A percentile compares a stretch with the other conserved stretches of the same genome.
Evolutionary conservation across 345 rosid genomes (phyloP).

Genomic region (Crucihimalaya himalaica): DNA sequence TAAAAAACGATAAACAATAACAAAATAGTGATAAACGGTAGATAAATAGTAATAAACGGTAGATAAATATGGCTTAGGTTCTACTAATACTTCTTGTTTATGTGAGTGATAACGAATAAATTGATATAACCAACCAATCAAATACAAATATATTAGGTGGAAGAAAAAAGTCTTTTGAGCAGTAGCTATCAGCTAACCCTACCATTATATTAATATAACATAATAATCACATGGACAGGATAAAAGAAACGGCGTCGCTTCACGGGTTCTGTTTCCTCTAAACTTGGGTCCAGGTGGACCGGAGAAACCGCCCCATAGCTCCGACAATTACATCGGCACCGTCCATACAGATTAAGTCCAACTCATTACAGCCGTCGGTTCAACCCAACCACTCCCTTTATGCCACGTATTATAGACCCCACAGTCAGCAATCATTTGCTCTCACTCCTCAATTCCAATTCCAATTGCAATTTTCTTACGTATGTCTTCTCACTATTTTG

Average conservation of each 20-base stretch:
- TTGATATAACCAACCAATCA: background rate
- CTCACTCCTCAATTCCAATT: slow-evolving; percentile 20
- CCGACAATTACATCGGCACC: slow-evolving; percentile 37
- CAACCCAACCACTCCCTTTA: slow-evolving; percentile 22
- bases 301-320: slow-evolving; percentile 35
- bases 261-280: slow-evolving; percentile 23
- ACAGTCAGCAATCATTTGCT: slow-evolving; percentile 29
- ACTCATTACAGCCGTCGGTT: slow-evolving; percentile 31
- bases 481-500: background rate
- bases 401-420: slow-evolving; percentile 34
- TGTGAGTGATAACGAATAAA: background rate
- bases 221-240: slow-evolving; percentile 21
- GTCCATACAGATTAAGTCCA: slow-evolving; percentile 32
- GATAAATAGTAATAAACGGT: background rate
- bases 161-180: background rate
- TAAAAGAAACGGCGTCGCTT: slow-evolving; percentile 15
- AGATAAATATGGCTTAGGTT: background rate
- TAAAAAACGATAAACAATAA: background rate
- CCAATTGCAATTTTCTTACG: slow-evolving; percentile 27
- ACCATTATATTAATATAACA: slow-evolving; percentile 20
- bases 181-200: background rate
- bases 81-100: background rate
- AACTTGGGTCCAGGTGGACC: slow-evolving; percentile 18
- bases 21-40: background rate
- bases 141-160: background rate